These are phyloP conservation scores for Candida anglica DNA, from an alignment of 805 yeast species.

Conservation along the genomic window DNA sequence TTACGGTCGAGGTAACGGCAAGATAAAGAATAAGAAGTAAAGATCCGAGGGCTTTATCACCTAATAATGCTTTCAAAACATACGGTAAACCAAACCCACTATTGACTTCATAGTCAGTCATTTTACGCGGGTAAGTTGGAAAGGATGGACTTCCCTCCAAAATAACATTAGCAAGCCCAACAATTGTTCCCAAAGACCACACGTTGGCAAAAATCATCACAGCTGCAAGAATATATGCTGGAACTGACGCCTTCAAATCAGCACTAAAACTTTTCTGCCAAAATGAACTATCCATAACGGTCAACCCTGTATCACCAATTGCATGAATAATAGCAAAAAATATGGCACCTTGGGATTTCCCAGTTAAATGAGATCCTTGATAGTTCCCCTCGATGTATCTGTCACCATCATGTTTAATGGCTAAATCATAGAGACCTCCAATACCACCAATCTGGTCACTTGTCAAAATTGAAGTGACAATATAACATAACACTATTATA, in stretches of 20 bases:
- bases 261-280: constrained; percentile 40
- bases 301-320: constrained; percentile 33
- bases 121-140: constrained; percentile 29
- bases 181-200: constrained; percentile 31
- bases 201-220: constrained; percentile 23
- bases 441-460: constrained; percentile 24
- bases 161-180: constrained; percentile 29
- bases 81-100: too few species aligned
- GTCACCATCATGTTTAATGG: constrained; percentile 10
- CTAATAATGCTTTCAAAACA: constrained; percentile 25
- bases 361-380: constrained; percentile 30
- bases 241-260: constrained; percentile 30
- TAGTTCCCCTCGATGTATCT: constrained; percentile 28
- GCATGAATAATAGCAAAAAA: constrained; percentile 31
- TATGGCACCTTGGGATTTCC: constrained; percentile 30
- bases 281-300: constrained; percentile 36
- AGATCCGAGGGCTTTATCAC: constrained; percentile 28
- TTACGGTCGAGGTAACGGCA: too few species aligned
- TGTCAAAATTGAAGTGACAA: constrained; percentile 21
- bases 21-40: constrained; percentile 29
- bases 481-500: constrained; percentile 20
- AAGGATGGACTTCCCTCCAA: constrained; percentile 20
- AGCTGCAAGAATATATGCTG: constrained; percentile 34
- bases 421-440: too few species aligned
- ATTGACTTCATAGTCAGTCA: constrained; percentile 23